A percentile compares a stretch with the other conserved stretches of the same genome.
Evolutionary conservation across 768 basidiomycete genomes (phyloP).

Genomic region (Dendrothele bispora): DNA sequence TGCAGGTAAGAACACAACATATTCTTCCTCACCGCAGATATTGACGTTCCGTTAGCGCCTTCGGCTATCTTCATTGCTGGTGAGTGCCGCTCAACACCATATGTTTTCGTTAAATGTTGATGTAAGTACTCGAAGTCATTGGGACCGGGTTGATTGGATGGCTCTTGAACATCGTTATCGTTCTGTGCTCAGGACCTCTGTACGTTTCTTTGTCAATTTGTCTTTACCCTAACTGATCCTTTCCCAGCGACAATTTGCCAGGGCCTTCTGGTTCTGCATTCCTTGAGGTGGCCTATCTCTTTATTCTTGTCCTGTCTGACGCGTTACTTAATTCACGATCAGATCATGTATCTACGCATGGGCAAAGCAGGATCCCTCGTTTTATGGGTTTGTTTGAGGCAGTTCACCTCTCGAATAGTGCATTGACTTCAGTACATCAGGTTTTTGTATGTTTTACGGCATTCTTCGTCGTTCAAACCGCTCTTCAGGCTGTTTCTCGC

Average conservation of each 20-base stretch:
- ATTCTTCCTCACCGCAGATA: conserved; percentile 3
- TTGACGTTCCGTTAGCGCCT: conserved; percentile 34
- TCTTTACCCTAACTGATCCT: neutral
- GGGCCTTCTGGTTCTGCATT: conserved; percentile 73
- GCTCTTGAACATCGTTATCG: conserved; percentile 83
- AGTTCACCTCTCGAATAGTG: neutral
- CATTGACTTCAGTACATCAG: conserved; percentile 27
- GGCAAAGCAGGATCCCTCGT: conserved; percentile 75
- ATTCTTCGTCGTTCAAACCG: conserved; percentile 81
- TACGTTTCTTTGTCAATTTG: conserved; percentile 29
- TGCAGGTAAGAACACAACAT: conserved; percentile 48
- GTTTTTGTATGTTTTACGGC: conserved; percentile 81
- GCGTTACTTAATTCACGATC: neutral
- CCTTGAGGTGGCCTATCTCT: conserved; percentile 45
- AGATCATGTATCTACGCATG: conserved; percentile 77
- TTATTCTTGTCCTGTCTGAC: neutral
- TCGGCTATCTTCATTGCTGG: conserved; percentile 64
- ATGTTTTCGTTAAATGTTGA: no score
- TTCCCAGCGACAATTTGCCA: conserved; percentile 57
- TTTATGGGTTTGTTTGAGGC: conserved; percentile 72
- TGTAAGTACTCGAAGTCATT: no score
- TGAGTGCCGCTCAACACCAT: no score
- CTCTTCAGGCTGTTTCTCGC: conserved; percentile 80
- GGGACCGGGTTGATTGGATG: conserved; percentile 80
- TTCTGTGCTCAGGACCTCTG: conserved; percentile 83